phyloP scores from a whole-genome alignment of 2,329 filamentous ascomycete genomes.

The Pseudocercospora eumusae region DNA sequence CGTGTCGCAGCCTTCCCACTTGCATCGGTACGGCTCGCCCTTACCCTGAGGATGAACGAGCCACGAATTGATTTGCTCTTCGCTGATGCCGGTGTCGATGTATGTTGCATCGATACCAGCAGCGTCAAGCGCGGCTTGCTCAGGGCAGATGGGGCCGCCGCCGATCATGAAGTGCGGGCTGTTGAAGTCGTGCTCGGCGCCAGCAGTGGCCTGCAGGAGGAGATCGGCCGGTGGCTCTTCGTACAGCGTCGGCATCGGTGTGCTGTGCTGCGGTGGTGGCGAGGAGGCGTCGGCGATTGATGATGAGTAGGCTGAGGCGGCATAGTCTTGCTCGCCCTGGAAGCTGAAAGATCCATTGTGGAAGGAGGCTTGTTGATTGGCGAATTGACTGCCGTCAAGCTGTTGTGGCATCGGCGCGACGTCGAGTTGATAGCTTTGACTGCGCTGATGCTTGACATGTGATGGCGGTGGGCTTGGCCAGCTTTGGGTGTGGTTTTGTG shows the following conservation, averaged over 20 bases:
- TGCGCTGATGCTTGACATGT: conserved; percentile 37
- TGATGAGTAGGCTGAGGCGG: conserved; percentile 52
- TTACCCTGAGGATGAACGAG: conserved; percentile 50
- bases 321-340: conserved; percentile 48
- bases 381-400: conserved; percentile 19
- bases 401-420: conserved; percentile 56
- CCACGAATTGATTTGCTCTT: conserved; percentile 66
- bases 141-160: conserved; percentile 37
- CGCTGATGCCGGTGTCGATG: conserved; percentile 80
- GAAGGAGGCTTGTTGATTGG: conserved; percentile 29
- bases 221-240: conserved; percentile 36
- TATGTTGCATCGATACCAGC: conserved; percentile 56
- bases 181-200: conserved; percentile 37
- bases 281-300: conserved; percentile 52
- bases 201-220: conserved; percentile 36
- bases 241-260: conserved; percentile 43
- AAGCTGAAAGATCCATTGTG: conserved; percentile 41
- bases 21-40: conserved; percentile 51
- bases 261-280: conserved; percentile 40
- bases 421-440: conserved; percentile 51
- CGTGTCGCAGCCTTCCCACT: conserved; percentile 73
- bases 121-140: conserved; percentile 49
- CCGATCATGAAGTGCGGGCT: conserved; percentile 37
- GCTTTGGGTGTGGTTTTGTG: conserved; percentile 44
- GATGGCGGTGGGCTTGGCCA: conserved; percentile 40